Conservation (phyloP, 192 early-diverging fungal species). For the Coemansia sp. region DNA sequence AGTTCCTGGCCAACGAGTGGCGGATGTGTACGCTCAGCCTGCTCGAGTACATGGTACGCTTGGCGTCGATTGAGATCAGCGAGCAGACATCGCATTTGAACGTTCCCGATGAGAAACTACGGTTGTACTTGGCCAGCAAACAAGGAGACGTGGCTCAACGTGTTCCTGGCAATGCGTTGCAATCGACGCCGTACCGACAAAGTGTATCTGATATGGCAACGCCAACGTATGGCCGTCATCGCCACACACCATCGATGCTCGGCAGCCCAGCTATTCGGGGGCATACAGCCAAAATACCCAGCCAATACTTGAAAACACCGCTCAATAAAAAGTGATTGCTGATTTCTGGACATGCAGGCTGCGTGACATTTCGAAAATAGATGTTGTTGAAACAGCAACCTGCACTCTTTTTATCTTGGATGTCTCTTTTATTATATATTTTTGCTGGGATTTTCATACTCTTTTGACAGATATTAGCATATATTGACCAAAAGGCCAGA, state of each 20-base stretch:
- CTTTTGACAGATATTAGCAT: too few species aligned
- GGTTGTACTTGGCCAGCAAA: conserved; percentile 54
- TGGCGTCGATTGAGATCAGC: conserved; percentile 59
- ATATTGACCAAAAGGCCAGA: too few species aligned
- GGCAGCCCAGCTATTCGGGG: conserved; percentile 7
- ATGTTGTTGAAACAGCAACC: not conserved
- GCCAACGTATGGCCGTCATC: conserved; percentile 1
- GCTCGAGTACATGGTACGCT: conserved; percentile 64
- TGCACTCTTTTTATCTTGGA: not conserved
- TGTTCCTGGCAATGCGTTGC: not conserved
- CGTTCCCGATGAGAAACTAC: conserved; percentile 67
- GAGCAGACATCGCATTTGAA: conserved; percentile 67
- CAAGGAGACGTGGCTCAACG: not conserved
- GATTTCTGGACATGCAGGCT: not conserved
- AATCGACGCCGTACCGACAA: not conserved
- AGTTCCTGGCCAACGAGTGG: conserved; percentile 37
- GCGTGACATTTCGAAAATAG: not conserved
- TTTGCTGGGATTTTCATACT: too few species aligned
- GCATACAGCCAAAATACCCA: not conserved
- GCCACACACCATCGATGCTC: conserved; percentile 14
- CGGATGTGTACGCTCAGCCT: conserved; percentile 55
- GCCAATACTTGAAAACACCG: not conserved
- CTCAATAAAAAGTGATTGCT: not conserved
- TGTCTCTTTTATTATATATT: not conserved
- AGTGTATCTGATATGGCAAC: not conserved